Percentiles rank a stretch among this genome's conserved stretches.
Conservation (phyloP, 2,329 filamentous ascomycete genomes). For the Hypoxylon sp. region DNA sequence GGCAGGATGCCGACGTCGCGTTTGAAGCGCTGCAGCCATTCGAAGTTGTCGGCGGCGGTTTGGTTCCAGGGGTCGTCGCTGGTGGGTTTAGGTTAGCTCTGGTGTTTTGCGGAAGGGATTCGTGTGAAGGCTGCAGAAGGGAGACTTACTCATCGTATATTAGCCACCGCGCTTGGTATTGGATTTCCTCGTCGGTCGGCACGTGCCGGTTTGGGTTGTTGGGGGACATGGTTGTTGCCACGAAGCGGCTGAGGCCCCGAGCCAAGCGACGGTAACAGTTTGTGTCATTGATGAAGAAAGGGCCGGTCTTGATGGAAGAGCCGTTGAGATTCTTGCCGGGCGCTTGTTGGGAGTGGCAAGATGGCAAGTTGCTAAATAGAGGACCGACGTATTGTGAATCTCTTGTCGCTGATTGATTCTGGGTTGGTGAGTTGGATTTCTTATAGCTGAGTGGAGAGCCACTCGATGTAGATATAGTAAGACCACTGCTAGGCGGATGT, state of each 20-base stretch:
- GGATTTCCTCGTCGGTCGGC: conserved; percentile 74
- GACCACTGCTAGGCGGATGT: conserved; percentile 54
- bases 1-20: conserved; percentile 67
- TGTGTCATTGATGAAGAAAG: conserved; percentile 70
- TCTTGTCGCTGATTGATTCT: conserved; percentile 12
- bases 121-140: not conserved
- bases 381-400: conserved; percentile 38
- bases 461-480: conserved; percentile 43
- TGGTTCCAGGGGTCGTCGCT: conserved; percentile 76
- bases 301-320: conserved; percentile 50
- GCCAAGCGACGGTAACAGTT: conserved; percentile 72
- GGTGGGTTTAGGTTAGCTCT: conserved; percentile 5
- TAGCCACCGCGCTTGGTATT: conserved; percentile 74
- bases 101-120: not conserved
- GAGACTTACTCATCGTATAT: conserved; percentile 72
- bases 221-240: conserved; percentile 67
- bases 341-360: conserved; percentile 20
- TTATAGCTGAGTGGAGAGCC: conserved; percentile 35
- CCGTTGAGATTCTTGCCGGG: conserved; percentile 20
- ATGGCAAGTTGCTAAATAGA: conserved; percentile 19
- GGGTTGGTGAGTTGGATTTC: conserved; percentile 14
- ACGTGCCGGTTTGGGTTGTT: conserved; percentile 73
- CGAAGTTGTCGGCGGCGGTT: conserved; percentile 73
- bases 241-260: conserved; percentile 67
- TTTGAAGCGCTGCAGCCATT: conserved; percentile 76